Evolutionary conservation across 257 asterid genomes (phyloP), one percentile per base, ranked within the genome.

Genomic region (Voacanga thouarsii): DNA sequence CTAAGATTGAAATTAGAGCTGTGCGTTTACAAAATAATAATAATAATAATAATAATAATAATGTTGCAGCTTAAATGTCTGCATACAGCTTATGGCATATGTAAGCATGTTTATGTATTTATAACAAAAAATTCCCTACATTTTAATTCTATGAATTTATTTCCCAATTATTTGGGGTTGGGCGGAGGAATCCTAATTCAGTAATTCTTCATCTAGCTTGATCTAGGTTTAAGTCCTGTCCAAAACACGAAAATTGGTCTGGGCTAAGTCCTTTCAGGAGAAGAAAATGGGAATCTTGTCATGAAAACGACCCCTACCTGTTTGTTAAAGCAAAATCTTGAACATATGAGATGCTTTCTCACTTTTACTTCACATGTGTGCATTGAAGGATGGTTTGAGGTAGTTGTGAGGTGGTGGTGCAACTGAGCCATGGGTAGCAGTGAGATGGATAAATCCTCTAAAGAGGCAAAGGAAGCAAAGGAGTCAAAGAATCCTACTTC

Each of bases 401-500:
- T 81, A 70, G 77, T 41, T 75, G 72, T 78, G 57, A 80, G 86
- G 78, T 79, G 82, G 77, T 80, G 45, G 82, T 72, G 82, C 81
- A 75, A 77, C 71, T 85, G 79, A 82, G 84, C 68, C 80, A 94
- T 95, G 99, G 93, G 94, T 56, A 87, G 92, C 85, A 85, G 88
- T 81, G 98, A 92, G 86, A 91, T 84, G 74, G 97, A 90, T 78
- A 96, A 96, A 87, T 83, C 96, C 57, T 82, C 91, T 9, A 90
- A 93, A 88, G 98, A 91, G 80, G 93, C 85, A 61, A 93, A 87
- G 85, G 97, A 94, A 81, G 82, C 90, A 50, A 91, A 88, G 84
- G 99, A 94, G 84, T 77, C 91, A 7, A 93, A 88, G 83, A 84
- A 92, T 85, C 90, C 96, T 75, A 68, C 82, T 74, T 75, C 89